Base-by-base conservation (phyloP, 2,329 filamentous ascomycete genomes). In the Calonectria henricotiae region DNA sequence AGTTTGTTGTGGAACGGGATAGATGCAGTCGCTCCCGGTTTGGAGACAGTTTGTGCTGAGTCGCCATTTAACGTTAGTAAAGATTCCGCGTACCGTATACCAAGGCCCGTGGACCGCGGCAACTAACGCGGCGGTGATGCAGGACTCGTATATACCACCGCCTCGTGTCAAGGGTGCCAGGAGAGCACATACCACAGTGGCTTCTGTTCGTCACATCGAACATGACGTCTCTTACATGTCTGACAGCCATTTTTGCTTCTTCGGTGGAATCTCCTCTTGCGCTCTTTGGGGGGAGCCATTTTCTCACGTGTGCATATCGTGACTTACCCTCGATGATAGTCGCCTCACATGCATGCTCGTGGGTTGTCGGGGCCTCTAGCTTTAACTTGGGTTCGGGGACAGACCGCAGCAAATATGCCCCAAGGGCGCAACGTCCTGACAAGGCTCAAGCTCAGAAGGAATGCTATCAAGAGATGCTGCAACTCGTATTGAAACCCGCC, bases 161-260 rank as follows among this genome's bases (percentile, higher is more conserved):
- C 73, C 74, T 74, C 74, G 73, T 60, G 61, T 55, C 70, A 69
- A 73, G 71, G 69, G 68, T 67, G 63, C 51, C 43, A 67, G 58
- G 60, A 47, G 47, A 65, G 68, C 63, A 81, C 83, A 75, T 83
- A 86, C 84, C 84, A 86, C 47, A 86, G 78, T 46, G 84, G 85
- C 72, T 80, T 84, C 70, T 80, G 80, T 73, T 86, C 85, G 69
- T 86, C 84, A 76, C 84, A 86, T 63, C 84, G 82, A 62, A 86
- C 84, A 72, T 85, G 84, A 72, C 84, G 82, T 65, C 76, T 77
- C 75, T 84, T 85, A 78, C 81, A 83, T 27, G 73, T 76, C 65
- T 78, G 74, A 61, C 82, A 84, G 61, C 81, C 82, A 64, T 79
- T 79, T 70, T 82, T 82, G 74, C 81, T 83, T 66, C 81, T 77